Evolutionary conservation across 2,329 filamentous ascomycete species (phyloP).

Genomic region (Scleromitrula shiraiana): DNA sequence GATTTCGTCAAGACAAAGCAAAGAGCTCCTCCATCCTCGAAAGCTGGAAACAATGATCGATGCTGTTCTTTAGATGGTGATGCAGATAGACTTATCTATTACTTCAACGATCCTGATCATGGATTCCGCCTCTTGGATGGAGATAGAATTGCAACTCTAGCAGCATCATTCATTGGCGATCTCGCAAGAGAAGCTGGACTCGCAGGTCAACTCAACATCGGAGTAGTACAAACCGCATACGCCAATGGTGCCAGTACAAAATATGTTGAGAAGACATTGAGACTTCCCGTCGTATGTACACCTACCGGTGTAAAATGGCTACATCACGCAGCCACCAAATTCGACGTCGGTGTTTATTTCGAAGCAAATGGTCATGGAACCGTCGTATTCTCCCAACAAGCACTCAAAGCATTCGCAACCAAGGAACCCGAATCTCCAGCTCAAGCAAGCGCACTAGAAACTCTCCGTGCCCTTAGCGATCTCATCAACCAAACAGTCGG

Average conservation of each 20-base stretch:
- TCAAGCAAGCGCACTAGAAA: slow-evolving; percentile 82
- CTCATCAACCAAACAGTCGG: slow-evolving; percentile 98
- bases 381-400: slow-evolving; percentile 83
- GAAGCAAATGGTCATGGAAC: slow-evolving; percentile 98
- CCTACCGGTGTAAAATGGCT: slow-evolving; percentile 95
- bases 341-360: slow-evolving; percentile 96
- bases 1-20: slow-evolving; percentile 98
- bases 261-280: slow-evolving; percentile 81
- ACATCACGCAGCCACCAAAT: slow-evolving; percentile 91
- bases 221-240: slow-evolving; percentile 94
- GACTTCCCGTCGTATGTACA: slow-evolving; percentile 86
- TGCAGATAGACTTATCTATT: slow-evolving; percentile 92
- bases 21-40: slow-evolving; percentile 74
- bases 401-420: slow-evolving; percentile 68
- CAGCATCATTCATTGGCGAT: slow-evolving; percentile 87
- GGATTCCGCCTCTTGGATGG: slow-evolving; percentile 91
- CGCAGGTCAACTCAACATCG: slow-evolving; percentile 73
- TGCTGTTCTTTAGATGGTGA: slow-evolving; percentile 92
- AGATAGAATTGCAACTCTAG: slow-evolving; percentile 91
- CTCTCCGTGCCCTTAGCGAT: slow-evolving; percentile 72
- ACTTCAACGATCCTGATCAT: slow-evolving; percentile 75
- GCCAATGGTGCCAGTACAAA: slow-evolving; percentile 92
- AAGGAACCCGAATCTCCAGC: slow-evolving; percentile 83
- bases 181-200: slow-evolving; percentile 75
- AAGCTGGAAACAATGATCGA: slow-evolving; percentile 66